These are phyloP conservation scores for Penicillium sp. DNA, from an alignment of 2,329 filamentous ascomycete genomes.

Conservation along the genomic window DNA sequence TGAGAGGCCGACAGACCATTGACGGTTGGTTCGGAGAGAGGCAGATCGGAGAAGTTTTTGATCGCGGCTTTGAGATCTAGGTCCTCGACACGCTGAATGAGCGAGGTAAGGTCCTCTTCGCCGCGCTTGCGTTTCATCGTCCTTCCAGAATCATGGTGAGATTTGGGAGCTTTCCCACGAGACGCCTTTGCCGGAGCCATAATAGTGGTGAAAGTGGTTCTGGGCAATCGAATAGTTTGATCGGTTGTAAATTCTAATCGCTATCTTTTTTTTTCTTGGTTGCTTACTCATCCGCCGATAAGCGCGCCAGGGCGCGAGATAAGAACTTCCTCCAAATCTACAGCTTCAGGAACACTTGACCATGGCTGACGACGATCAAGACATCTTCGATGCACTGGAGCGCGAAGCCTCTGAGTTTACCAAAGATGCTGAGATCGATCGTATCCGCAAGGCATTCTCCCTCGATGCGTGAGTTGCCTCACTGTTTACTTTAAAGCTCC, in stretches of 20 bases:
- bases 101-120: conserved; percentile 44
- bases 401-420: conserved; percentile 86
- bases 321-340: conserved; percentile 16
- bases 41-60: conserved; percentile 78
- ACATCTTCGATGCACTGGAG: conserved; percentile 78
- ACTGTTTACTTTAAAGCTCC: background rate
- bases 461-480: conserved; percentile 62
- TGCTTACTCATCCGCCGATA: conserved; percentile 41
- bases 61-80: conserved; percentile 51
- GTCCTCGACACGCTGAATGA: conserved; percentile 46
- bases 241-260: conserved; percentile 9
- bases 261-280: conserved; percentile 30
- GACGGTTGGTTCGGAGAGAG: conserved; percentile 77
- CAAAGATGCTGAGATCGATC: conserved; percentile 96
- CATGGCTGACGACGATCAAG: conserved; percentile 66
- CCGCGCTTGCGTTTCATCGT: conserved; percentile 50
- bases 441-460: conserved; percentile 87
- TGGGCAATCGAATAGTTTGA: conserved; percentile 1
- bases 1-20: conserved; percentile 81
- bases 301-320: conserved; percentile 25
- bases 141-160: conserved; percentile 27
- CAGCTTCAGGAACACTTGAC: background rate
- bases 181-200: conserved; percentile 36
- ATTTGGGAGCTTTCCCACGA: conserved; percentile 31
- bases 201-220: conserved; percentile 12